These are phyloP conservation scores for Hibiscus mutabilis DNA, from an alignment of 345 rosid species.

Conservation along the genomic window DNA sequence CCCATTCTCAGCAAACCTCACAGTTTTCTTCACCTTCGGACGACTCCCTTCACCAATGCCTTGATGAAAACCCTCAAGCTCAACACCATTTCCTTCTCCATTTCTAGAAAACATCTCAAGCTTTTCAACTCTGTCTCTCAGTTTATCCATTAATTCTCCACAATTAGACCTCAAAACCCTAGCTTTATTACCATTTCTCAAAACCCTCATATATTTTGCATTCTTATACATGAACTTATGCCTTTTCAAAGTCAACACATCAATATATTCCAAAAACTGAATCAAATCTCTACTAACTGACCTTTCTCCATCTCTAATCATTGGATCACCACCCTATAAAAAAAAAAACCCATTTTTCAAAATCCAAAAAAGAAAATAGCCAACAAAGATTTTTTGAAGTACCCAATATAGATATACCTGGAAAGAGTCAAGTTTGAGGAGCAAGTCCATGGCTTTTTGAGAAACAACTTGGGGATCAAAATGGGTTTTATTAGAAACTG, in stretches of 20 bases:
- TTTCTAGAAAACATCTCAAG: constrained; percentile 37
- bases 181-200: constrained; percentile 22
- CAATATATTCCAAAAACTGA: constrained; percentile 52
- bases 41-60: constrained; percentile 34
- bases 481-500: constrained; percentile 40
- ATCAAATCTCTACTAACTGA: constrained; percentile 58
- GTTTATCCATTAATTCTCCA: constrained; percentile 30
- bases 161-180: constrained; percentile 23
- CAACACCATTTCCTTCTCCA: constrained; percentile 43
- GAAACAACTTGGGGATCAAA: constrained; percentile 41
- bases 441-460: constrained; percentile 55
- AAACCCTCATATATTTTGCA: constrained; percentile 25
- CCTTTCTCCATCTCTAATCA: constrained; percentile 73
- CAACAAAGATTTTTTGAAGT: too few relatives aligned
- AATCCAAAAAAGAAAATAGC: neutral
- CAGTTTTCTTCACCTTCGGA: constrained; percentile 40
- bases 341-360: neutral
- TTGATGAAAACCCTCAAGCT: constrained; percentile 60
- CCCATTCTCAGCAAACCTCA: constrained; percentile 51
- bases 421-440: constrained; percentile 61
- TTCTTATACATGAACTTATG: constrained; percentile 23
- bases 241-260: constrained; percentile 41
- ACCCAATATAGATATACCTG: constrained; percentile 66
- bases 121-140: constrained; percentile 39
- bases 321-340: constrained; percentile 56